phyloP scores from a whole-genome alignment of 148 eudicot species.

The Rheum nobile region DNA sequence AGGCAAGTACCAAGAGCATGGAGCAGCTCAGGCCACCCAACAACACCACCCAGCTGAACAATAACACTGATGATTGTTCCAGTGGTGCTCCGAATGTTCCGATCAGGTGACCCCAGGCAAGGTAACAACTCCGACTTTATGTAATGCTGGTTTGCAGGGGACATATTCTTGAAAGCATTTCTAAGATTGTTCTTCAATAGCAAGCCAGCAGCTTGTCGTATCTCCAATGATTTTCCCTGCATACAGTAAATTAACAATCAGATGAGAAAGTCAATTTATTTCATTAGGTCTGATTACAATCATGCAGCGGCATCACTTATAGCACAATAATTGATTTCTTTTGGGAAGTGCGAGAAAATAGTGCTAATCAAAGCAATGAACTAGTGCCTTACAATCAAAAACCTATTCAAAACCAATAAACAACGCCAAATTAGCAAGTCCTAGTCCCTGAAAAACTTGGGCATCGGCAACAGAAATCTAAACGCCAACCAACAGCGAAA shows the following conservation, averaged over 20 bases:
- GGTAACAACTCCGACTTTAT: constrained; percentile 77
- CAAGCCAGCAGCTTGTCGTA: constrained; percentile 94
- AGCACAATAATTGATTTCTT: neutral
- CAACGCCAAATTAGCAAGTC: neutral
- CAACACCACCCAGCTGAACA: constrained; percentile 73
- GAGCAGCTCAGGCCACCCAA: constrained; percentile 86
- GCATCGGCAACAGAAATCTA: neutral
- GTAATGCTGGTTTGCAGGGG: constrained; percentile 59
- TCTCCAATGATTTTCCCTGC: constrained; percentile 71
- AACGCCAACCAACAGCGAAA: neutral
- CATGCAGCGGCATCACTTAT: neutral
- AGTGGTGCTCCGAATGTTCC: constrained; percentile 72
- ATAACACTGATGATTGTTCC: constrained; percentile 85
- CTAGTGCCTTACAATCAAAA: neutral
- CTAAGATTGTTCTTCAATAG: constrained; percentile 87
- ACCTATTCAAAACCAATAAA: neutral
- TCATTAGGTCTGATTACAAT: neutral
- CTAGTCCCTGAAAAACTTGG: neutral
- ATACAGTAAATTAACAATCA: neutral
- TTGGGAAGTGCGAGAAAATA: neutral
- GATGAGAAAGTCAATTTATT: neutral
- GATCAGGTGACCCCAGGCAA: constrained; percentile 79
- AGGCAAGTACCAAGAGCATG: constrained; percentile 63
- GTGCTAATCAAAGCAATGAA: neutral
- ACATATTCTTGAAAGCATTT: constrained; percentile 52